A percentile compares a stretch with the other conserved stretches of the same genome.
These are phyloP conservation scores for Capronia epimyces DNA, from an alignment of 2,329 filamentous ascomycete species.

Conservation along the genomic window DNA sequence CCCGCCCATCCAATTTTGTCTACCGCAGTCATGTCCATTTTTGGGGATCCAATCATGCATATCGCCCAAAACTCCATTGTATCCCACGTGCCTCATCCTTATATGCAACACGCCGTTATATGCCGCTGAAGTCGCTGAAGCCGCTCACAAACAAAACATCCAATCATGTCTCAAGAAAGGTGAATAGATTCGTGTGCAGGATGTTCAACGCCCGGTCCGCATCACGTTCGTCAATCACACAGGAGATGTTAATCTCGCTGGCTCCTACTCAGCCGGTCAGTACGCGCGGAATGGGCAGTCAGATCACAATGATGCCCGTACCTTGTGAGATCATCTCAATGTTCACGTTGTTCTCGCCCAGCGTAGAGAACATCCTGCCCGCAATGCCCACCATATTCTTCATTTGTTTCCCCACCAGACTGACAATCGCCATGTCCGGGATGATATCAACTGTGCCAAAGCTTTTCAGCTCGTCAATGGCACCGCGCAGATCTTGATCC, in stretches of 20 bases:
- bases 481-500: conserved; percentile 58
- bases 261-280: conserved; percentile 57
- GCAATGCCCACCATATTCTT: conserved; percentile 96
- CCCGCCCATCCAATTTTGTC: conserved; percentile 1
- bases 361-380: conserved; percentile 87
- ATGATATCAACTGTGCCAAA: conserved; percentile 89
- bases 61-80: conserved; percentile 1
- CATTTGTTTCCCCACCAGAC: conserved; percentile 89
- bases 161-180: conserved; percentile 67
- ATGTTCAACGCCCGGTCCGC: conserved; percentile 93
- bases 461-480: conserved; percentile 66
- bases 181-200: conserved; percentile 93
- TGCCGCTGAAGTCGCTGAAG: conserved; percentile 9
- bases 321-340: conserved; percentile 99
- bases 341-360: conserved; percentile 91
- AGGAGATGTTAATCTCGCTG: conserved; percentile 98
- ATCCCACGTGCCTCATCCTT: conserved; percentile 5
- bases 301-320: conserved; percentile 40
- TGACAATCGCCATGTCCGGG: conserved; percentile 89
- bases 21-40: conserved; percentile 2
- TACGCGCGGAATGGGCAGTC: background rate
- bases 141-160: conserved; percentile 9
- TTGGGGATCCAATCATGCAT: background rate
- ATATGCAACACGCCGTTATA: conserved; percentile 15
- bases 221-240: conserved; percentile 87